Percentiles rank a stretch among this genome's conserved stretches.
These are phyloP conservation scores for Cladophialophora chaetospira DNA, from an alignment of 2,329 filamentous ascomycete species.

Conservation along the genomic window DNA sequence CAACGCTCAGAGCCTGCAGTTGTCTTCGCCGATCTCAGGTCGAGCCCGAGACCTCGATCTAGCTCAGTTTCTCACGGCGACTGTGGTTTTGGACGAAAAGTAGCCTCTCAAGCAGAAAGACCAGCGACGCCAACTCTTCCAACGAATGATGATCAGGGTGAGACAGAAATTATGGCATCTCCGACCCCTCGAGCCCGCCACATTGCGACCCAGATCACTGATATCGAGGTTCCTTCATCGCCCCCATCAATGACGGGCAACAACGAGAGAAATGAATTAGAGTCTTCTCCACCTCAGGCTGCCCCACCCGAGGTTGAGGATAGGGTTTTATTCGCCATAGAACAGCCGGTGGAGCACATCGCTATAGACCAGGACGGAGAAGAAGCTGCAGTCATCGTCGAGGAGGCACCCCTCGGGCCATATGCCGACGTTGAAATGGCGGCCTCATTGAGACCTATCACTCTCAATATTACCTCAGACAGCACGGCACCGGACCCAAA, in stretches of 20 bases:
- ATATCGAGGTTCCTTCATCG: slow-evolving; percentile 34
- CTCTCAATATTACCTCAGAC: background rate
- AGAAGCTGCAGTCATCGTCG: background rate
- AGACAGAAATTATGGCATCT: slow-evolving; percentile 29
- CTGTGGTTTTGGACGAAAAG: slow-evolving; percentile 28
- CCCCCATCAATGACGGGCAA: slow-evolving; percentile 30
- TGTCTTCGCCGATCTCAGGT: slow-evolving; percentile 69
- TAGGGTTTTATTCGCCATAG: slow-evolving; percentile 17
- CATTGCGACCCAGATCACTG: slow-evolving; percentile 20
- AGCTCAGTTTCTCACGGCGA: slow-evolving; percentile 17
- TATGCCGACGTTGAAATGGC: too few relatives aligned
- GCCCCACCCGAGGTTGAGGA: slow-evolving; percentile 14
- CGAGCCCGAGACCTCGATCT: slow-evolving; percentile 48
- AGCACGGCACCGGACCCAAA: background rate
- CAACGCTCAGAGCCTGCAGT: slow-evolving; percentile 65
- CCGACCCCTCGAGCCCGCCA: slow-evolving; percentile 33
- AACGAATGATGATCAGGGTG: slow-evolving; percentile 22
- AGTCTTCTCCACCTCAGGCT: slow-evolving; percentile 24
- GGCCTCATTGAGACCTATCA: background rate
- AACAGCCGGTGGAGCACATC: slow-evolving; percentile 1
- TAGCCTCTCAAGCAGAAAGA: slow-evolving; percentile 17
- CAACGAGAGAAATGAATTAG: slow-evolving; percentile 16
- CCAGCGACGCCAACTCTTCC: slow-evolving; percentile 31
- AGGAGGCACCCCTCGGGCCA: too few relatives aligned
- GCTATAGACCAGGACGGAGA: background rate